Conservation (phyloP, 1,284 basidiomycete genomes). For the Ganoderma lucidum region DNA sequence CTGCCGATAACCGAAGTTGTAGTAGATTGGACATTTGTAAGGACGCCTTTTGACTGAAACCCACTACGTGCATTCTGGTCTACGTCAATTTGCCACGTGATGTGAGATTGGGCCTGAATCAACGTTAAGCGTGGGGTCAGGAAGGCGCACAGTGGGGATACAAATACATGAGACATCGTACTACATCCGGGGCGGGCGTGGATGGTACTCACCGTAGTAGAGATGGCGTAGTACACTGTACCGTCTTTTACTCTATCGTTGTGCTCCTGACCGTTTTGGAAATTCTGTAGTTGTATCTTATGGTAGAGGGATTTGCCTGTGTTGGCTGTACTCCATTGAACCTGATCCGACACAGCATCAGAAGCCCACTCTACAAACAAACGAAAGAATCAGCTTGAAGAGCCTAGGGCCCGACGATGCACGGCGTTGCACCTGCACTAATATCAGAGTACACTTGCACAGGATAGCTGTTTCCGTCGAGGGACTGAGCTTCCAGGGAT, state of each 20-base stretch:
- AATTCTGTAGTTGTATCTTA: constrained; percentile 28
- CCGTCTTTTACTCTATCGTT: constrained; percentile 36
- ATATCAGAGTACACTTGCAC: constrained; percentile 48
- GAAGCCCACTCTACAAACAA: constrained; percentile 32
- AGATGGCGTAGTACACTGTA: constrained; percentile 34
- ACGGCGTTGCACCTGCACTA: constrained; percentile 34
- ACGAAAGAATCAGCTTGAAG: not conserved
- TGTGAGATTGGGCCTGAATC: constrained; percentile 18
- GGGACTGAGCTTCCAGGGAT: constrained; percentile 39
- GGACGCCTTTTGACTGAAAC: constrained; percentile 26
- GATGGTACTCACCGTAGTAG: constrained; percentile 19
- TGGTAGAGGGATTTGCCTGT: constrained; percentile 29
- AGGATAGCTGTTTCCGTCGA: constrained; percentile 41
- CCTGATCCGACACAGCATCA: constrained; percentile 22
- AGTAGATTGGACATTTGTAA: constrained; percentile 21
- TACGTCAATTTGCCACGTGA: constrained; percentile 31
- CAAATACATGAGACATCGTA: not conserved
- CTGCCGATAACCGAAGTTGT: constrained; percentile 24
- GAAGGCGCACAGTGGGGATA: not conserved
- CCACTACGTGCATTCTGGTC: constrained; percentile 20
- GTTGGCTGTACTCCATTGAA: constrained; percentile 27
- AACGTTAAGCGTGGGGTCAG: not conserved
- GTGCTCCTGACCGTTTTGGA: constrained; percentile 27
- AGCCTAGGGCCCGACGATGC: not conserved
- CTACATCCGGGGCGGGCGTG: not conserved